Evolutionary conservation across 2,329 filamentous ascomycete species (phyloP).

Genomic region (Huntiella decipiens): DNA sequence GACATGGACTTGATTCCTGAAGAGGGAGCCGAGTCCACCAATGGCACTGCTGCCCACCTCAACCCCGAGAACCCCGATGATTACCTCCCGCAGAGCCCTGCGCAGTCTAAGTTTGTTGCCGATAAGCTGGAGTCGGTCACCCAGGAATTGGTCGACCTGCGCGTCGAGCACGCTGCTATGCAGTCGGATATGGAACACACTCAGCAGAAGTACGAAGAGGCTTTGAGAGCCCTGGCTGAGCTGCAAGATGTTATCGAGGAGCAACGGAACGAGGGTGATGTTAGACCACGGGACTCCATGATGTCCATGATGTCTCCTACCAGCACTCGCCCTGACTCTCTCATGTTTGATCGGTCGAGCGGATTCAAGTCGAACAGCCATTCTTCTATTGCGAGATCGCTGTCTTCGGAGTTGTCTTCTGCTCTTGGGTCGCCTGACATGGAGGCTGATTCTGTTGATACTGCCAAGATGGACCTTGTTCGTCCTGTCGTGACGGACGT

Average conservation of each 20-base stretch:
- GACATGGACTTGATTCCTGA: slow-evolving; percentile 15
- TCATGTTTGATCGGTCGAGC: slow-evolving; percentile 64
- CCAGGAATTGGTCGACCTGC: slow-evolving; percentile 77
- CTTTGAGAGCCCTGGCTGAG: slow-evolving; percentile 61
- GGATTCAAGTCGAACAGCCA: slow-evolving; percentile 46
- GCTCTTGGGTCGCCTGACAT: slow-evolving; percentile 57
- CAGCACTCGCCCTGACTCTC: slow-evolving; percentile 50
- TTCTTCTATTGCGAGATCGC: slow-evolving; percentile 63
- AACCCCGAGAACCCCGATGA: slow-evolving; percentile 15
- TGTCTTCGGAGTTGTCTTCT: slow-evolving; percentile 86
- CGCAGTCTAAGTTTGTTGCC: slow-evolving; percentile 68
- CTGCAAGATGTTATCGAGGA: slow-evolving; percentile 75
- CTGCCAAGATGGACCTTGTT: slow-evolving; percentile 22
- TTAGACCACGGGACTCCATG: slow-evolving; percentile 33
- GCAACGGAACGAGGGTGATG: slow-evolving; percentile 39
- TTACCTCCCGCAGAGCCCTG: slow-evolving; percentile 44
- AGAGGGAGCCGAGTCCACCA: slow-evolving; percentile 12
- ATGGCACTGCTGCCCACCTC: slow-evolving; percentile 5
- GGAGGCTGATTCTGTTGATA: slow-evolving; percentile 26
- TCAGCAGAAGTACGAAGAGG: slow-evolving; percentile 77
- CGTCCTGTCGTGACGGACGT: slow-evolving; percentile 7
- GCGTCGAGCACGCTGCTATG: slow-evolving; percentile 74
- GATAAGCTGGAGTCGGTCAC: slow-evolving; percentile 86
- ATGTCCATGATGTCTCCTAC: slow-evolving; percentile 32
- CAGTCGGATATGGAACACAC: slow-evolving; percentile 65